Evolutionary conservation across 2,329 filamentous ascomycete species (phyloP).

Genomic region (Aspergillus pseudotamarii): DNA sequence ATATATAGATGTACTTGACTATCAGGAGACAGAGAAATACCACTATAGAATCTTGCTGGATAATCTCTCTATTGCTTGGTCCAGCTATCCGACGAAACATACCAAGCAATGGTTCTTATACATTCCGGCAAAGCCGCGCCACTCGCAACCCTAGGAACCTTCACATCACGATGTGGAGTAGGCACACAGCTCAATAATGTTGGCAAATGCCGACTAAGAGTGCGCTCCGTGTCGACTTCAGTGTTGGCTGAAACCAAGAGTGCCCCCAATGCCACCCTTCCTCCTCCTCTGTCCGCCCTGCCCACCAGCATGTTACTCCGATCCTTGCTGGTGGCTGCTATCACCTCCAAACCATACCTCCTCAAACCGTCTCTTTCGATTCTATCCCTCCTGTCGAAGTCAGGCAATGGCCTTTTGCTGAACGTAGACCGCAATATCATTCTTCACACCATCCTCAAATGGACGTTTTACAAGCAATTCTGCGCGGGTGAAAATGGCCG

Average conservation of each 20-base stretch:
- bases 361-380: conserved; percentile 69
- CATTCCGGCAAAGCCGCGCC: neutral
- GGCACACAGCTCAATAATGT: neutral
- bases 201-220: neutral
- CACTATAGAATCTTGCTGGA: neutral
- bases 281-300: conserved; percentile 31
- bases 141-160: neutral
- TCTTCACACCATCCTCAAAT: conserved; percentile 69
- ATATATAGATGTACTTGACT: neutral
- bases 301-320: conserved; percentile 42
- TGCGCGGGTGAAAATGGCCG: conserved; percentile 75
- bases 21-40: neutral
- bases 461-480: conserved; percentile 76
- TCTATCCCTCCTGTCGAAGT: conserved; percentile 68
- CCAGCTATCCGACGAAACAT: neutral
- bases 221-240: conserved; percentile 24
- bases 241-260: conserved; percentile 17
- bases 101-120: neutral
- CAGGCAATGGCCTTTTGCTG: conserved; percentile 53
- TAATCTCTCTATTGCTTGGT: neutral
- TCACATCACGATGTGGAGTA: neutral
- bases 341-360: conserved; percentile 58
- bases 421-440: conserved; percentile 76
- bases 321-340: conserved; percentile 49
- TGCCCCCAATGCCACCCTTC: neutral